These are phyloP conservation scores for Penicillium daleae DNA, from an alignment of 495 filamentous ascomycete genomes.

Conservation along the genomic window DNA sequence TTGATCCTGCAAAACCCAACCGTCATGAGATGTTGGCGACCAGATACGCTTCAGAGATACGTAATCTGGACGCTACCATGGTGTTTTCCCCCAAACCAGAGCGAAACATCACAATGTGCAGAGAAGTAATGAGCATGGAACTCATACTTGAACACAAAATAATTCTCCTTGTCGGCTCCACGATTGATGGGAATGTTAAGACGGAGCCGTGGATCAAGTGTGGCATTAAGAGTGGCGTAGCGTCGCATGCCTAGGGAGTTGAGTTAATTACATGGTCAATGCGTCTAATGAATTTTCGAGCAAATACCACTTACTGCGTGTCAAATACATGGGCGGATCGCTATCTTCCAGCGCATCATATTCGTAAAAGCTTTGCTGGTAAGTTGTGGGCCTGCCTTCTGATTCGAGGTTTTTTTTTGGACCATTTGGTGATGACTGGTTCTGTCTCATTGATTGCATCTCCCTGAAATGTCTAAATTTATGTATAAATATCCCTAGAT, in stretches of 20 bases:
- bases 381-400: not conserved
- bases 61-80: not conserved
- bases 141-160: not conserved
- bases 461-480: not conserved
- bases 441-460: not conserved
- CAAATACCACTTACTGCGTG: not conserved
- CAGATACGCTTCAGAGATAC: not conserved
- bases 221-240: not conserved
- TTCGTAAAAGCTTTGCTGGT: not conserved
- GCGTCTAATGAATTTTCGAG: too few species aligned
- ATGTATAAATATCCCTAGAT: too few species aligned
- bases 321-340: not conserved
- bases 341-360: not conserved
- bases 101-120: not conserved
- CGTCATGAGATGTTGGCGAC: too few species aligned
- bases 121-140: conserved; percentile 1
- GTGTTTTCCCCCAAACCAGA: not conserved
- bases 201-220: not conserved
- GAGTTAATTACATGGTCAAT: too few species aligned
- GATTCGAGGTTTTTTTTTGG: not conserved
- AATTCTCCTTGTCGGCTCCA: not conserved
- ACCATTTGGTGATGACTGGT: not conserved
- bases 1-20: too few species aligned
- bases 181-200: not conserved
- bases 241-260: not conserved